A percentile compares a stretch with the other conserved stretches of the same genome.
Conservation (phyloP, 768 basidiomycete genomes). For the Agrocybe pediades region DNA sequence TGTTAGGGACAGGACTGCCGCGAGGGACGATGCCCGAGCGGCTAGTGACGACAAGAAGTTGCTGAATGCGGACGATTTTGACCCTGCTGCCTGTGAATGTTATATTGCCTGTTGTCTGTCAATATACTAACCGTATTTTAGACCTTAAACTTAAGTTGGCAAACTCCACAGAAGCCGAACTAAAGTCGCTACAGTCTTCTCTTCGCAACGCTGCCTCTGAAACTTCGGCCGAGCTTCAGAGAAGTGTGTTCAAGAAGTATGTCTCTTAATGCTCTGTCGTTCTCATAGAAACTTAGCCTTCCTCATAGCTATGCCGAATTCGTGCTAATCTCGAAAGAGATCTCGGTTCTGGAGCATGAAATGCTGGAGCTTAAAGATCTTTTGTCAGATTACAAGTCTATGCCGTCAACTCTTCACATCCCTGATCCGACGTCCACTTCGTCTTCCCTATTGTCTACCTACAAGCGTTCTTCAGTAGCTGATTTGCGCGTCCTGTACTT, state of each 20-base stretch:
- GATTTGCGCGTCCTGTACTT: constrained; percentile 94
- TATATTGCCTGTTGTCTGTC: background rate
- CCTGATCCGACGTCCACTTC: constrained; percentile 75
- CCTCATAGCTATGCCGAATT: constrained; percentile 88
- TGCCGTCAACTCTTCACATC: constrained; percentile 91
- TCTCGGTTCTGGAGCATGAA: constrained; percentile 93
- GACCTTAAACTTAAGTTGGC: constrained; percentile 84
- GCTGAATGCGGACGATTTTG: constrained; percentile 79
- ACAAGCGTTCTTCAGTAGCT: constrained; percentile 87
- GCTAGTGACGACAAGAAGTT: constrained; percentile 60
- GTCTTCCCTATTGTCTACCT: constrained; percentile 40
- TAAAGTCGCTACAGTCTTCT: constrained; percentile 75
- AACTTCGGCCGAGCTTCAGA: constrained; percentile 80
- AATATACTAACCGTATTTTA: constrained; percentile 23
- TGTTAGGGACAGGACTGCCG: constrained; percentile 37
- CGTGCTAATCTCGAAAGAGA: constrained; percentile 95
- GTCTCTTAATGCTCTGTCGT: constrained; percentile 9
- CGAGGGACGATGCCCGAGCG: constrained; percentile 42
- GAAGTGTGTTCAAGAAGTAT: constrained; percentile 94
- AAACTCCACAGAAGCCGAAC: constrained; percentile 86
- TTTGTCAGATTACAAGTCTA: constrained; percentile 92
- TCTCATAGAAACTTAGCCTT: constrained; percentile 4
- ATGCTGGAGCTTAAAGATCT: constrained; percentile 96
- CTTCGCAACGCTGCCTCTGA: constrained; percentile 69
- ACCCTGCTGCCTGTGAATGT: constrained; percentile 84